Conservation (phyloP, 345 rosid species). For the Eucalyptus pauciflora region DNA sequence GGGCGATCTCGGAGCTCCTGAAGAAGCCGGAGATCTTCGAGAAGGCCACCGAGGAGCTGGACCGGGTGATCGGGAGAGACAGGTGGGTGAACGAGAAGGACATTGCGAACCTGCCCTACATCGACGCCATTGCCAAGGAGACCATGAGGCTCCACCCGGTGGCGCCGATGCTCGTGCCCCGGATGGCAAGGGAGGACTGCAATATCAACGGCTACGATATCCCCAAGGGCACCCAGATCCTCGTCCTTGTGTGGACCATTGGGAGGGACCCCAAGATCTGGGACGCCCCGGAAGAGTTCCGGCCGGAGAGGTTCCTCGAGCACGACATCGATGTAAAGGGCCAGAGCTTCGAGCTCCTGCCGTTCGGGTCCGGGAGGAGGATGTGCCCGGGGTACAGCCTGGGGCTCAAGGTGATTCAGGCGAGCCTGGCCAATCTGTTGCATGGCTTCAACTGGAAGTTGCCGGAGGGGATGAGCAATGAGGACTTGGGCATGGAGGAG, state of each 20-base stretch:
- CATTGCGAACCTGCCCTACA: constrained; percentile 25
- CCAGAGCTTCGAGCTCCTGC: constrained; percentile 41
- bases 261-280: constrained; percentile 46
- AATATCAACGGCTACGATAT: constrained; percentile 34
- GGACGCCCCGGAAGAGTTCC: constrained; percentile 42
- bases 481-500: constrained; percentile 52
- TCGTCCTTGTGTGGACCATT: constrained; percentile 42
- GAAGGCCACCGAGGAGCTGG: constrained; percentile 47
- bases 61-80: constrained; percentile 37
- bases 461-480: constrained; percentile 8
- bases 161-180: constrained; percentile 46
- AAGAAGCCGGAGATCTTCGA: constrained; percentile 31
- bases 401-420: constrained; percentile 45
- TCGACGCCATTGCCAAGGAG: constrained; percentile 40
- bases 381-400: constrained; percentile 69
- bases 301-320: constrained; percentile 42
- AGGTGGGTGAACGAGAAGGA: constrained; percentile 55
- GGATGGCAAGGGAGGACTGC: constrained; percentile 23
- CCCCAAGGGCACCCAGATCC: constrained; percentile 21
- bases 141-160: constrained; percentile 63
- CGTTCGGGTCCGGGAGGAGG: constrained; percentile 65
- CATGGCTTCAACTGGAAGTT: constrained; percentile 56
- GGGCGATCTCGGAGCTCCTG: constrained; percentile 45
- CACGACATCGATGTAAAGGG: constrained; percentile 41
- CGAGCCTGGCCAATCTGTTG: constrained; percentile 38